Base-by-base conservation (phyloP, 2,329 filamentous ascomycete species). In the Nigrospora osmanthi region DNA sequence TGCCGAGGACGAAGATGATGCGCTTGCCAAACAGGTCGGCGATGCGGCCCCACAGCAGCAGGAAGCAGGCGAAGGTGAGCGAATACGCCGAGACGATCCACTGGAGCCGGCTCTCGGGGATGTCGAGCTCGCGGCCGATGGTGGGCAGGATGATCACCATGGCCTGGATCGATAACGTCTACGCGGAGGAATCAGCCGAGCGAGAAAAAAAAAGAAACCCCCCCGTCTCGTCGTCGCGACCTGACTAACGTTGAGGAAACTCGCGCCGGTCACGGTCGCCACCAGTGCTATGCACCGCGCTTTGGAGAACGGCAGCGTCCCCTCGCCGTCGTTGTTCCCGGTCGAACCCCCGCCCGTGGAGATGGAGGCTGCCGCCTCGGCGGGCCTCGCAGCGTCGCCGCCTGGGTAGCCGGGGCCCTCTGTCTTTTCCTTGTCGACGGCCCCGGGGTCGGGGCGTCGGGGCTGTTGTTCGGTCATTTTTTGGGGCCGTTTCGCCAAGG, bases 81-180 rank as follows among this genome's bases (percentile, higher is more conserved):
- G 76, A 71, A 55, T 85, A 85, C 0, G 80, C 75, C 0, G 81
- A 85, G 0, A 85, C 68, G 49, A 85, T 71, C 81, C 81, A 85
- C 63, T 84, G 80, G 46, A 78, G 70, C 14, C 80, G 70, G 23
- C 70, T 70, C 35, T 76, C 71, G 1, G 80, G 80, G 16, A 84
- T 79, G 42, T 59, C 48, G 5, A 84, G 66, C 11, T 74, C 73
- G 23, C 65, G 54, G 34, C 78, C 76, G 32, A 84, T 81, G n/a
- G 71, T 74, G 0, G 80, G 80, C 14, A 84, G 64, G 41, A 82
- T 75, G 48, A 83, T 82, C 47, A 83, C 76, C 4, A 78, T 72
- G 2, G 75, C 68, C 56, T 83, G 79, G 3, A 72, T 68, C 2
- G 75, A 76, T 40, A 82, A 65, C 2, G 73, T 80, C 77, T 76